These are phyloP conservation scores for Jasminum sambac DNA, from an alignment of 257 asterid genomes.

Conservation along the genomic window DNA sequence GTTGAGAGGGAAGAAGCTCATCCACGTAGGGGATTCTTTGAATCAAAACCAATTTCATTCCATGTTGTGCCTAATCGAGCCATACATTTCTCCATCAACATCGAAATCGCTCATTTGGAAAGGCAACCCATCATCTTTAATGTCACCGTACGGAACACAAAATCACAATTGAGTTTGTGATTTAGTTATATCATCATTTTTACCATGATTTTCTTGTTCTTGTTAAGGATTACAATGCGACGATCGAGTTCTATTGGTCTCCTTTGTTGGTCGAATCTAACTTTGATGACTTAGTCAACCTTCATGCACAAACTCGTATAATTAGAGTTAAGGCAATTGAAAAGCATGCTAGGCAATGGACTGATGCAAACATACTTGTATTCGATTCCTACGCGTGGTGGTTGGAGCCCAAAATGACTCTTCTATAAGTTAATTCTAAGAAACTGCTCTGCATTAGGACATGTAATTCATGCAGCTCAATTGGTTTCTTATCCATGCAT, in stretches of 20 bases:
- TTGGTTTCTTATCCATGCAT: too few relatives aligned
- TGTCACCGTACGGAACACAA: constrained; percentile 27
- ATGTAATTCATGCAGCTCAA: too few relatives aligned
- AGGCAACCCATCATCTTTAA: constrained; percentile 15
- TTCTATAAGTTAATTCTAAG: constrained; percentile 32
- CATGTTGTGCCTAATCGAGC: constrained; percentile 39
- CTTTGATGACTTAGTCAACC: constrained; percentile 38
- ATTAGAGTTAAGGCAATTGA: constrained; percentile 41
- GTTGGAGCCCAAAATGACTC: constrained; percentile 41
- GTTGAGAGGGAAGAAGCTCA: constrained; percentile 38
- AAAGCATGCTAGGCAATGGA: constrained; percentile 54
- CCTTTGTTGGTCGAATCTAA: constrained; percentile 52
- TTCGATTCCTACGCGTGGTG: constrained; percentile 52
- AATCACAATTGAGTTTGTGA: too few relatives aligned
- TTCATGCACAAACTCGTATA: constrained; percentile 28
- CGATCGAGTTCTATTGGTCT: constrained; percentile 49
- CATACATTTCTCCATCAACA: constrained; percentile 13
- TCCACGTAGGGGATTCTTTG: constrained; percentile 47
- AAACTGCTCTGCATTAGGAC: too few relatives aligned
- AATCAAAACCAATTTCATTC: constrained; percentile 43
- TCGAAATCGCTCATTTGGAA: constrained; percentile 12
- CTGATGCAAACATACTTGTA: constrained; percentile 42
- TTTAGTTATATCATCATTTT: too few relatives aligned
- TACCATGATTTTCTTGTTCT: neutral
- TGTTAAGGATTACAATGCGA: constrained; percentile 45